A percentile compares a stretch with the other conserved stretches of the same genome.
Conservation (phyloP, 352 stramenopile species). For the Globisporangium camurandrum region DNA sequence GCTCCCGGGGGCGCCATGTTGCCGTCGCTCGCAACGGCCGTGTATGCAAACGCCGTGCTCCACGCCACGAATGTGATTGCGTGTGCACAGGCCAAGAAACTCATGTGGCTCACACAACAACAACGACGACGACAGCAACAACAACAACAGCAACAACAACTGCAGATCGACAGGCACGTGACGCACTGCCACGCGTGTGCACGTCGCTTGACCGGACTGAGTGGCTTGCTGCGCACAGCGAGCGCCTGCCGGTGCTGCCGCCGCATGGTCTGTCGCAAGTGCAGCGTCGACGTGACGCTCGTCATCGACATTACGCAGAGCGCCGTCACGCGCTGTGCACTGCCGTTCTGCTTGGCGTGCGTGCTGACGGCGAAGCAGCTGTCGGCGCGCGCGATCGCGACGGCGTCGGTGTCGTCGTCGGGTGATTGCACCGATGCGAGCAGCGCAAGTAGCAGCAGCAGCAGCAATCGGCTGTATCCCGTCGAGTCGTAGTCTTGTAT, state of each 20-base stretch:
- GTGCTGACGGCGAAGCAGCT: no score
- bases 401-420: no score
- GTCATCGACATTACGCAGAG: constrained; percentile 23
- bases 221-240: not conserved
- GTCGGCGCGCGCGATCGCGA: no score
- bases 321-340: constrained; percentile 26
- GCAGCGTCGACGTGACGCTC: constrained; percentile 9
- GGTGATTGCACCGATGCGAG: no score
- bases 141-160: constrained; percentile 10
- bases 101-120: constrained; percentile 26
- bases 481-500: no score
- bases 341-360: constrained; percentile 57
- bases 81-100: constrained; percentile 26
- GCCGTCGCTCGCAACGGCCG: constrained; percentile 8
- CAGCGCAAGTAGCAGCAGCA: no score
- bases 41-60: constrained; percentile 16
- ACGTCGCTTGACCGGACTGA: constrained; percentile 1
- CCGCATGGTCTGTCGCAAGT: not conserved
- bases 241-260: constrained; percentile 4
- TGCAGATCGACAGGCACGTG: constrained; percentile 7
- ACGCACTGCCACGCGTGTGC: constrained; percentile 11
- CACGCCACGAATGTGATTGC: constrained; percentile 13
- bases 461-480: no score
- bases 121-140: not conserved
- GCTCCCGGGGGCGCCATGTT: constrained; percentile 17